These are phyloP conservation scores for Amyloporia xantha DNA, from an alignment of 768 basidiomycete species.

Conservation along the genomic window DNA sequence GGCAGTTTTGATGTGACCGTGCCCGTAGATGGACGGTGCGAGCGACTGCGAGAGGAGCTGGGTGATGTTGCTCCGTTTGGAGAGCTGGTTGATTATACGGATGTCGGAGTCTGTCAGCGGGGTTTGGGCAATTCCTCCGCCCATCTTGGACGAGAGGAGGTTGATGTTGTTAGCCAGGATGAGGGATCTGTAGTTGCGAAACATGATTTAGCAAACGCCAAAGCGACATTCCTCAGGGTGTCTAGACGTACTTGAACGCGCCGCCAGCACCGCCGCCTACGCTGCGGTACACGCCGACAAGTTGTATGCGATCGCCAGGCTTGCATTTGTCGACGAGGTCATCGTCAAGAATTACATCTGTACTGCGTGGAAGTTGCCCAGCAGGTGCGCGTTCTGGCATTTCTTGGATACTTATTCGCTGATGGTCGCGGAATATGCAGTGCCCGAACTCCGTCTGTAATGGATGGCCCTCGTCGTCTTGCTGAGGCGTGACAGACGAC, in stretches of 20 bases:
- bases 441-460: conserved; percentile 91
- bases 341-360: conserved; percentile 93
- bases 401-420: conserved; percentile 96
- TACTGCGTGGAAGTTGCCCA: conserved; percentile 92
- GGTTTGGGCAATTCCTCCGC: conserved; percentile 91
- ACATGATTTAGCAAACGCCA: background rate
- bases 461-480: conserved; percentile 82
- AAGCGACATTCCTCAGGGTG: background rate
- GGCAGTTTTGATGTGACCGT: conserved; percentile 93
- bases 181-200: conserved; percentile 55
- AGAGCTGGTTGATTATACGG: conserved; percentile 89
- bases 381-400: conserved; percentile 99
- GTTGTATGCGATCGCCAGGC: conserved; percentile 94
- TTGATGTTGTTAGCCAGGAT: conserved; percentile 95
- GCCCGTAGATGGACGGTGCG: conserved; percentile 95
- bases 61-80: conserved; percentile 85
- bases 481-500: conserved; percentile 80
- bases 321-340: conserved; percentile 97
- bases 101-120: conserved; percentile 91
- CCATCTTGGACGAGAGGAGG: conserved; percentile 88
- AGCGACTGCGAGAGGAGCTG: conserved; percentile 86
- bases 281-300: conserved; percentile 93
- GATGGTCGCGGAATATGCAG: conserved; percentile 91
- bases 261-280: conserved; percentile 86
- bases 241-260: conserved; percentile 78